A percentile compares a stretch with the other conserved stretches of the same genome.
Evolutionary conservation across 1,139 yeast genomes (phyloP).

Genomic region (Magnusiomyces tetraspermus): DNA sequence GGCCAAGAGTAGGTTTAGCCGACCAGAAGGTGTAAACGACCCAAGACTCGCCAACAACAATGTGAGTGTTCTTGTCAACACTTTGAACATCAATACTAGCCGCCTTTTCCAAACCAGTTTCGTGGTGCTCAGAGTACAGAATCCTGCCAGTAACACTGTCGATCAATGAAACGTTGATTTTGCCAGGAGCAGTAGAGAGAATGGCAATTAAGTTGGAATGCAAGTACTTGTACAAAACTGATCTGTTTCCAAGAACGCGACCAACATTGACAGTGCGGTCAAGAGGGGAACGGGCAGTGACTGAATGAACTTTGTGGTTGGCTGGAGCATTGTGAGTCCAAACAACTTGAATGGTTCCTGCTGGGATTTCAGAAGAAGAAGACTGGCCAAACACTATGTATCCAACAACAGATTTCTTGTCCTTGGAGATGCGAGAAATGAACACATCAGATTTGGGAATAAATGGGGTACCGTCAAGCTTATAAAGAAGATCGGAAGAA

Average conservation of each 20-base stretch:
- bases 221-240: constrained; percentile 76
- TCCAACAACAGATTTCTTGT: constrained; percentile 18
- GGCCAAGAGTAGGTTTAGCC: constrained; percentile 42
- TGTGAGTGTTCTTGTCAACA: constrained; percentile 36
- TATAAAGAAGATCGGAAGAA: constrained; percentile 7
- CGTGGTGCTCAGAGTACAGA: constrained; percentile 40
- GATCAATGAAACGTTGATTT: constrained; percentile 40
- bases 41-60: constrained; percentile 79
- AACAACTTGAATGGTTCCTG: constrained; percentile 18
- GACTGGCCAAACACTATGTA: constrained; percentile 17
- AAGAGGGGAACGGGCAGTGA: constrained; percentile 36
- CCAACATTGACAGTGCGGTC: constrained; percentile 59
- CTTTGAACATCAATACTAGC: constrained; percentile 21
- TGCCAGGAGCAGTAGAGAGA: constrained; percentile 27
- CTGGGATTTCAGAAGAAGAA: too few relatives aligned
- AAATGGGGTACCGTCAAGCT: constrained; percentile 4
- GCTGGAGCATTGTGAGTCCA: constrained; percentile 22
- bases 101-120: constrained; percentile 1
- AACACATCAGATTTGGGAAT: constrained; percentile 17
- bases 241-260: constrained; percentile 55
- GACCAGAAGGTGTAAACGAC: constrained; percentile 59
- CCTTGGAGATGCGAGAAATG: constrained; percentile 14
- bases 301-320: constrained; percentile 34
- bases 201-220: constrained; percentile 59
- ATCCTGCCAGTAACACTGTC: constrained; percentile 65